Evolutionary conservation across 1,284 basidiomycete species (phyloP).

Genomic region (Cerrena zonata): DNA sequence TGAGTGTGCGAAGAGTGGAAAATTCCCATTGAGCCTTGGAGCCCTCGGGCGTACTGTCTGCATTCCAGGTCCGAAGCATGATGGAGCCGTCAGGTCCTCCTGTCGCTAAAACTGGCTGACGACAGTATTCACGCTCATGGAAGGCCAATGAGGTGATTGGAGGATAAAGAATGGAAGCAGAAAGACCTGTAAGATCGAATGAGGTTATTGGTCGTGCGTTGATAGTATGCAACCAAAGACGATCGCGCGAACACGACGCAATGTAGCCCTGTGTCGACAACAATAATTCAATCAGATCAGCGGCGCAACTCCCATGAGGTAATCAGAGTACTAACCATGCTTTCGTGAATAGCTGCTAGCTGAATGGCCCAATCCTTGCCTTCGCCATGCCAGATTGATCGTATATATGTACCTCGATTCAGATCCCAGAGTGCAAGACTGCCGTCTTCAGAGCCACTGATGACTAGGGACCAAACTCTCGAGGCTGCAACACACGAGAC

Average conservation of each 20-base stretch:
- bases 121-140: conserved; percentile 75
- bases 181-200: conserved; percentile 51
- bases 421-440: conserved; percentile 88
- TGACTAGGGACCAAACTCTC: conserved; percentile 74
- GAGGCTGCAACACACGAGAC: conserved; percentile 73
- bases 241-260: conserved; percentile 68
- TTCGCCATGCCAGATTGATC: conserved; percentile 65
- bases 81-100: conserved; percentile 65
- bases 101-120: conserved; percentile 62
- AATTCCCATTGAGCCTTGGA: conserved; percentile 70
- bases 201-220: conserved; percentile 70
- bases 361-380: conserved; percentile 48
- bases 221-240: conserved; percentile 74
- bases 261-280: conserved; percentile 61
- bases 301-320: too few relatives aligned
- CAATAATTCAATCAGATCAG: not conserved
- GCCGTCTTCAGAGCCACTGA: conserved; percentile 82
- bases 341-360: conserved; percentile 77
- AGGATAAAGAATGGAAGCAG: conserved; percentile 31
- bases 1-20: conserved; percentile 57
- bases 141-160: conserved; percentile 62
- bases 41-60: conserved; percentile 58
- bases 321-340: conserved; percentile 54
- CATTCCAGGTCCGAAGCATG: conserved; percentile 68
- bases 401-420: conserved; percentile 73